Base-by-base conservation (phyloP, 2,329 filamentous ascomycete genomes). In the Aureobasidium sp. region DNA sequence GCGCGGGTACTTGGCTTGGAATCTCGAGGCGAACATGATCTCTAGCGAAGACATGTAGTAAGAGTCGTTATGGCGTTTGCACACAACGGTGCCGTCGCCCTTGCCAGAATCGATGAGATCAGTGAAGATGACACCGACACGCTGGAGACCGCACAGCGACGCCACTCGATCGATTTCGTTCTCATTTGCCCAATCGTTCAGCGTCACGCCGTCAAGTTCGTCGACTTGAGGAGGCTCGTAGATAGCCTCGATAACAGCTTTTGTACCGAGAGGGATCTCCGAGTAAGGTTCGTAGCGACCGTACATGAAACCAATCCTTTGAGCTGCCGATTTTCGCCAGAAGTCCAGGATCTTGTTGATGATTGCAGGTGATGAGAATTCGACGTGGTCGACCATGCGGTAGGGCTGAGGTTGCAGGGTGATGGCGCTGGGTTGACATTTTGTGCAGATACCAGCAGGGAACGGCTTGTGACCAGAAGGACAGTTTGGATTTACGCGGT, bases 381-480 rank as follows among this genome's bases (percentile, higher is more conserved):
- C 95, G 65, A 99, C 94, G 73, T 99, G 94, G 70, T 99, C 94
- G 3, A 99, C 92, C 90, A 94, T 97, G 57, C 94, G 90, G 74
- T 93, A 99, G 22, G 88, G 82, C 74, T 99, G 94, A 5, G 91
- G 91, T 71, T 97, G 92, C 59, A 99, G 78, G 12, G 91, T 96
- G 71, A 99, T 99, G 61, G 94, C 93, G 66, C 93, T 96, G 8
- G 94, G 94, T 72, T 99, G 95, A 69, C 94, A 99, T 74, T 97
- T 99, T 63, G 90, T 95, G 78, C 94, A 99, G 67, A 99, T 97
- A 17, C 94, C 94, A 68, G 95, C 91, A 3, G 94, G 94, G 86
- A 94, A 99, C 45, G 88, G 85, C 19, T 91, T 88, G 75, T 99
- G 94, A 2, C 94, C 94, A 0, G 91, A 92, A 0, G 95, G 93